Percentiles rank a stretch among this genome's conserved stretches.
Conservation (phyloP, 805 yeast species). For the Priceomyces carsonii region DNA sequence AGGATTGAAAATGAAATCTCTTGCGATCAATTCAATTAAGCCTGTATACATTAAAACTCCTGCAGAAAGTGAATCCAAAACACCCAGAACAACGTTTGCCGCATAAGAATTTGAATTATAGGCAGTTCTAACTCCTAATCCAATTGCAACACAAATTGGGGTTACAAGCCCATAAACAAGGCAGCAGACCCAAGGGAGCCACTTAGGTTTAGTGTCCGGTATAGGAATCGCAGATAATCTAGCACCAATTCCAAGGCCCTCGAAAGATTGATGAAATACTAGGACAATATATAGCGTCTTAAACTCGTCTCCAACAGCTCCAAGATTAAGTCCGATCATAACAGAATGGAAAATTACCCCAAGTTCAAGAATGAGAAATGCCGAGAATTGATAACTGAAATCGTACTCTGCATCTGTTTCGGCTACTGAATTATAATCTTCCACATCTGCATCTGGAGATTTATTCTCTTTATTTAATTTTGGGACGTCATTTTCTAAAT, state of each 20-base stretch:
- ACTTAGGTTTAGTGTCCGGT: slow-evolving; percentile 26
- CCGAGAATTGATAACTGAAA: slow-evolving; percentile 48
- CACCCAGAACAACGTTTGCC: slow-evolving; percentile 67
- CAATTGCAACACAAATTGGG: slow-evolving; percentile 77
- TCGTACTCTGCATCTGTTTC: slow-evolving; percentile 4
- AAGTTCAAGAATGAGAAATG: slow-evolving; percentile 23
- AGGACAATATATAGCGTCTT: slow-evolving; percentile 27
- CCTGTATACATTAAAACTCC: slow-evolving; percentile 81
- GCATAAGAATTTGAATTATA: slow-evolving; percentile 59
- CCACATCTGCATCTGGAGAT: background rate
- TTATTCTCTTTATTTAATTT: background rate
- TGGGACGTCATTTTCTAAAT: too few relatives aligned
- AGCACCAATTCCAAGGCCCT: slow-evolving; percentile 34
- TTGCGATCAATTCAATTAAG: slow-evolving; percentile 76
- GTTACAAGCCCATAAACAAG: slow-evolving; percentile 56
- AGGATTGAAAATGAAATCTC: slow-evolving; percentile 67
- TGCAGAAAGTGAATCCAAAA: slow-evolving; percentile 72
- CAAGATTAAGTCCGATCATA: slow-evolving; percentile 32
- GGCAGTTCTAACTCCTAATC: slow-evolving; percentile 68
- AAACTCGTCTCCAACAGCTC: slow-evolving; percentile 32
- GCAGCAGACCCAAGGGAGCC: slow-evolving; percentile 60
- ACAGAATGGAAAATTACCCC: slow-evolving; percentile 36
- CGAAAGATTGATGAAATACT: slow-evolving; percentile 33
- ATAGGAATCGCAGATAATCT: slow-evolving; percentile 28
- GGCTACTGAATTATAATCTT: slow-evolving; percentile 1